Percentiles rank a stretch among this genome's conserved stretches.
Conservation (phyloP, 1,139 yeast genomes). For the Yamadazyma epiphylla region DNA sequence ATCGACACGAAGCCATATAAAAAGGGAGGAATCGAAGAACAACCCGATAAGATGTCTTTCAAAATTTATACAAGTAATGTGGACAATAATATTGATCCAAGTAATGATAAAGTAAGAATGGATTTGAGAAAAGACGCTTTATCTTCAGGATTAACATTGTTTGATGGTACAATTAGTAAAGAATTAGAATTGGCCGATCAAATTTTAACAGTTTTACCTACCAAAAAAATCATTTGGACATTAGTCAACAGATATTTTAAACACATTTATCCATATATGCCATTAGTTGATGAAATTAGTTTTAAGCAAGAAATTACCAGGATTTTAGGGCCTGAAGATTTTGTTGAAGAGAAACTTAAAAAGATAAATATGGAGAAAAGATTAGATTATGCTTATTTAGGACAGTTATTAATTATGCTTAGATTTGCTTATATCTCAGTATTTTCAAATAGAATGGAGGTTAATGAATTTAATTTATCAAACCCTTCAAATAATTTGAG, state of each 20-base stretch:
- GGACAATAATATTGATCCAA: background rate
- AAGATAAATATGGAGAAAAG: conserved; percentile 23
- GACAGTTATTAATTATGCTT: conserved; percentile 23
- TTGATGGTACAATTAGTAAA: conserved; percentile 27
- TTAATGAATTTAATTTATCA: conserved; percentile 25
- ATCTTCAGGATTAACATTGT: conserved; percentile 21
- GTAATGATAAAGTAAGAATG: conserved; percentile 2
- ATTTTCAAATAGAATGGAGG: conserved; percentile 26
- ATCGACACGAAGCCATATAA: conserved; percentile 1
- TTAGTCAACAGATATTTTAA: conserved; percentile 43
- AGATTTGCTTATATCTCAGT: conserved; percentile 29
- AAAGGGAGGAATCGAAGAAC: background rate
- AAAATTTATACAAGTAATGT: background rate
- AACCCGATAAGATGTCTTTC: conserved; percentile 1
- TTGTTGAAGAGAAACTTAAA: conserved; percentile 14
- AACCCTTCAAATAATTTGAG: conserved; percentile 16
- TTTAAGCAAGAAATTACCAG: conserved; percentile 20
- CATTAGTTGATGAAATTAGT: conserved; percentile 43
- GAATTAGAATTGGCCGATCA: conserved; percentile 26
- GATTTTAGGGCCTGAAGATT: conserved; percentile 25
- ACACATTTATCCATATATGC: conserved; percentile 42
- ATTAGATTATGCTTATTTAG: conserved; percentile 30
- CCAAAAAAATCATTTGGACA: conserved; percentile 42
- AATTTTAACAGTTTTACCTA: conserved; percentile 43
- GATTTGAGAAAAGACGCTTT: conserved; percentile 15